These are phyloP conservation scores for Brassica carinata DNA, from an alignment of 345 rosid genomes.

Conservation along the genomic window DNA sequence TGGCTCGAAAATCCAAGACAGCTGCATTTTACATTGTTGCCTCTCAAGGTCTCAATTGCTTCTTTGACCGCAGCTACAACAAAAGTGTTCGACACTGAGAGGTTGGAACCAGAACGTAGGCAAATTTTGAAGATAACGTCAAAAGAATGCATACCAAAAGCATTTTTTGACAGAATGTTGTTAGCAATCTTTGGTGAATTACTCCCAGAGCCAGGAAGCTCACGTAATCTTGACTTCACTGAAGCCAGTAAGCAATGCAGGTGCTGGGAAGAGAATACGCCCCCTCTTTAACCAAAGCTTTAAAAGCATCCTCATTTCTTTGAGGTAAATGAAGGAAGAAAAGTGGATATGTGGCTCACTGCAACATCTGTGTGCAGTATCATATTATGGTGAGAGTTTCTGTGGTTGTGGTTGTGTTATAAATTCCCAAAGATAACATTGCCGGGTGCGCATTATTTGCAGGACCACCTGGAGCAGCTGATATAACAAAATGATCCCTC, in stretches of 20 bases:
- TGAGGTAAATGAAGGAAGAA: too few relatives aligned
- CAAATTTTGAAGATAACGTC: slow-evolving; percentile 7
- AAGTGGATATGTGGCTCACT: too few relatives aligned
- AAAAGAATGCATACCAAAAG: slow-evolving; percentile 60
- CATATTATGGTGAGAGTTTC: slow-evolving; percentile 76
- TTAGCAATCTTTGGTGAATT: slow-evolving; percentile 65
- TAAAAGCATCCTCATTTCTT: background rate
- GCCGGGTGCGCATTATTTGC: slow-evolving; percentile 80
- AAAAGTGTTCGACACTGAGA: too few relatives aligned
- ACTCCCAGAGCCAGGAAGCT: slow-evolving; percentile 59
- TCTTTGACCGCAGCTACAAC: too few relatives aligned
- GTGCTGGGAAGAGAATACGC: slow-evolving; percentile 21
- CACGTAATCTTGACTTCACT: too few relatives aligned
- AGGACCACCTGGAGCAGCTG: slow-evolving; percentile 91
- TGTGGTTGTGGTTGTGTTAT: slow-evolving; percentile 50
- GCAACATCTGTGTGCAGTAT: slow-evolving; percentile 57
- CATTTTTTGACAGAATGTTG: slow-evolving; percentile 76
- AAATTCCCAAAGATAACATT: slow-evolving; percentile 73
- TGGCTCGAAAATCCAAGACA: too few relatives aligned
- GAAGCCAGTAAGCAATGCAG: background rate
- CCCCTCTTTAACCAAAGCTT: too few relatives aligned
- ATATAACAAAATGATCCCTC: slow-evolving; percentile 10
- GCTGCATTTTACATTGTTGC: too few relatives aligned
- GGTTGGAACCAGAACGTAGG: background rate
- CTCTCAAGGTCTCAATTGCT: too few relatives aligned